Evolutionary conservation across 2,329 filamentous ascomycete genomes (phyloP).

Genomic region (Aspergillus sp.): DNA sequence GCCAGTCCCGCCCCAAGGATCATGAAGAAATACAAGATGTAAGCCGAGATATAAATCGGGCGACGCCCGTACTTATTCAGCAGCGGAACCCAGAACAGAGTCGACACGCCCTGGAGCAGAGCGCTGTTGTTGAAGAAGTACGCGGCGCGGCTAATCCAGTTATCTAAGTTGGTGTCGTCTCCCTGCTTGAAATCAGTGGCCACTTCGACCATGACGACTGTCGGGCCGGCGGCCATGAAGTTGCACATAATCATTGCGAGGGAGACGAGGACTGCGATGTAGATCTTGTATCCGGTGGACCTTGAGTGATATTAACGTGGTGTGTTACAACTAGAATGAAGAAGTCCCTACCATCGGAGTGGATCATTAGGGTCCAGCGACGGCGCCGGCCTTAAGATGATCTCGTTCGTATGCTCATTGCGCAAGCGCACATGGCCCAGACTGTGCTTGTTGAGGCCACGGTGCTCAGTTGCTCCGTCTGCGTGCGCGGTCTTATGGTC

Average conservation of each 20-base stretch:
- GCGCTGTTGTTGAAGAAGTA: slow-evolving; percentile 57
- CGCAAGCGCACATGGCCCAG: neutral
- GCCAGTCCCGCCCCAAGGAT: slow-evolving; percentile 38
- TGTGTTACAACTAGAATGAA: neutral
- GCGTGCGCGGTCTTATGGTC: no score
- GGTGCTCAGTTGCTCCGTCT: no score
- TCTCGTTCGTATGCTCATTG: neutral
- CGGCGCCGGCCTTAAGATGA: slow-evolving; percentile 19
- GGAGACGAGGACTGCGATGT: slow-evolving; percentile 5
- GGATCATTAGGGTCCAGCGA: slow-evolving; percentile 28
- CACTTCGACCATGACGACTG: slow-evolving; percentile 51
- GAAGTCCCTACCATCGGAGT: slow-evolving; percentile 19
- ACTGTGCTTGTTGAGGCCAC: neutral
- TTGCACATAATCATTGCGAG: slow-evolving; percentile 57
- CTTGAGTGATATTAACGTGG: neutral
- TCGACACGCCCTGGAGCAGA: slow-evolving; percentile 49
- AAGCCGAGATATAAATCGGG: slow-evolving; percentile 21
- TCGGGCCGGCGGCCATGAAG: slow-evolving; percentile 57
- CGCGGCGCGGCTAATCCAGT: slow-evolving; percentile 30
- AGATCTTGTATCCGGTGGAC: neutral
- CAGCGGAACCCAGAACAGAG: slow-evolving; percentile 39
- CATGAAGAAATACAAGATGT: slow-evolving; percentile 32
- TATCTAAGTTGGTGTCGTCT: slow-evolving; percentile 11
- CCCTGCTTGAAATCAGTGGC: slow-evolving; percentile 50
- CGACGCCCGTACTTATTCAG: slow-evolving; percentile 38